phyloP scores from a whole-genome alignment of 192 early-diverging fungal species.

The Dissophora globulifera region DNA sequence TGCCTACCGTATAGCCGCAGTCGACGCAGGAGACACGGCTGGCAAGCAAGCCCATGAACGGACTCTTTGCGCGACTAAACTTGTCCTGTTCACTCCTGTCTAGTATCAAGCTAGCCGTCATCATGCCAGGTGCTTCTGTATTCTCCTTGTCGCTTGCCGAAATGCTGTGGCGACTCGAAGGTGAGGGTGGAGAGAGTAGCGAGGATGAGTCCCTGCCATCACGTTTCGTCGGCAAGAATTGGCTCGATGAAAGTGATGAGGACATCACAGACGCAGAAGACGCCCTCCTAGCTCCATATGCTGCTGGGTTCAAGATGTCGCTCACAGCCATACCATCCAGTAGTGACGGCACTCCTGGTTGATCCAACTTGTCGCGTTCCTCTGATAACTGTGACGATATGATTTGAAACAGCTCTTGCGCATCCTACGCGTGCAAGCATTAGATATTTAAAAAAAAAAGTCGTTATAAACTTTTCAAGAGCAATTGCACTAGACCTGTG shows the following conservation, averaged over 20 bases:
- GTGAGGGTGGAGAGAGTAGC: not conserved
- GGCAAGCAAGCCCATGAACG: constrained; percentile 72
- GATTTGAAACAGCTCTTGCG: constrained; percentile 72
- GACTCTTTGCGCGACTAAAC: constrained; percentile 57
- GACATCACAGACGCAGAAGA: constrained; percentile 25
- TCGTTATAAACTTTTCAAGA: too few species aligned
- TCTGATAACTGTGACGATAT: constrained; percentile 50
- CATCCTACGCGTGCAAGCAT: too few species aligned
- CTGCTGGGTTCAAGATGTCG: constrained; percentile 18
- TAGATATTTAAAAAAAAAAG: not conserved
- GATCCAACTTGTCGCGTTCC: constrained; percentile 41
- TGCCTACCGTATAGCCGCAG: constrained; percentile 70
- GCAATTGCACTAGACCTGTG: too few species aligned
- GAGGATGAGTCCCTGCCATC: not conserved
- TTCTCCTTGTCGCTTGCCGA: not conserved
- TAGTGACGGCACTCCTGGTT: constrained; percentile 13
- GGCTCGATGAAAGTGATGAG: constrained; percentile 13
- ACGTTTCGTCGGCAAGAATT: not conserved
- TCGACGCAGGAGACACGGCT: constrained; percentile 76
- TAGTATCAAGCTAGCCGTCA: constrained; percentile 20
- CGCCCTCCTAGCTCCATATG: not conserved
- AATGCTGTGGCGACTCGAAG: too few species aligned
- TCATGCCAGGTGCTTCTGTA: not conserved
- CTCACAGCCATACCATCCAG: constrained; percentile 23
- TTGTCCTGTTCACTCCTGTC: constrained; percentile 37